phyloP scores from a whole-genome alignment of 805 yeast species.

The Diddensiella transvaalensis region DNA sequence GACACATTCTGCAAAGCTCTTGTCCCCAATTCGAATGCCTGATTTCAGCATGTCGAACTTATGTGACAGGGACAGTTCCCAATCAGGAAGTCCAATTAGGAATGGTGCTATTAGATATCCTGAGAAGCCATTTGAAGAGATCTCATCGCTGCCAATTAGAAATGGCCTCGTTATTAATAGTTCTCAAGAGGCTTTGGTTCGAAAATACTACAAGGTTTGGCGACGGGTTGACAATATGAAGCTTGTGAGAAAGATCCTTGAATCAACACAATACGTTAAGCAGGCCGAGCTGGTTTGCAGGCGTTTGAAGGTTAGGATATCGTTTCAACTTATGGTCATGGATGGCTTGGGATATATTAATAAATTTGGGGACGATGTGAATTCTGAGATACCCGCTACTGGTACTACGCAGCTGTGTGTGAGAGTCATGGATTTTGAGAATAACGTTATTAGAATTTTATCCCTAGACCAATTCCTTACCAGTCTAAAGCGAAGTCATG shows the following conservation, averaged over 20 bases:
- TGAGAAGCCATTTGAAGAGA: too few species aligned
- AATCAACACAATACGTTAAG: conserved; percentile 1
- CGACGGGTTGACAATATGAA: not conserved
- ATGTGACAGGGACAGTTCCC: not conserved
- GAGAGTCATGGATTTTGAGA: conserved; percentile 21
- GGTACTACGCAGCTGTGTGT: conserved; percentile 10
- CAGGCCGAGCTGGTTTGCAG: conserved; percentile 4
- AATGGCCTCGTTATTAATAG: not conserved
- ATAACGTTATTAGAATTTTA: conserved; percentile 16
- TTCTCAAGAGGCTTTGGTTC: conserved; percentile 3
- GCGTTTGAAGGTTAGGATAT: not conserved
- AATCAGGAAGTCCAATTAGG: not conserved
- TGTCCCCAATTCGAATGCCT: not conserved
- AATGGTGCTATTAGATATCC: too few species aligned
- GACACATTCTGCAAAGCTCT: not conserved
- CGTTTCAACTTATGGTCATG: conserved; percentile 13
- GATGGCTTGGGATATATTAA: conserved; percentile 6
- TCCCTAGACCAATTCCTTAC: conserved; percentile 12
- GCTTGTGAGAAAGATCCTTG: not conserved
- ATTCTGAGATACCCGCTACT: not conserved
- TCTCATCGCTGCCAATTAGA: not conserved
- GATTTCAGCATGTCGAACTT: not conserved
- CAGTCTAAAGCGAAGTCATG: not conserved
- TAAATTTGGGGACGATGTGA: not conserved
- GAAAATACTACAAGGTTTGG: conserved; percentile 10